Base-by-base conservation (phyloP, 2,329 filamentous ascomycete genomes). In the Xylariaceae sp. region DNA sequence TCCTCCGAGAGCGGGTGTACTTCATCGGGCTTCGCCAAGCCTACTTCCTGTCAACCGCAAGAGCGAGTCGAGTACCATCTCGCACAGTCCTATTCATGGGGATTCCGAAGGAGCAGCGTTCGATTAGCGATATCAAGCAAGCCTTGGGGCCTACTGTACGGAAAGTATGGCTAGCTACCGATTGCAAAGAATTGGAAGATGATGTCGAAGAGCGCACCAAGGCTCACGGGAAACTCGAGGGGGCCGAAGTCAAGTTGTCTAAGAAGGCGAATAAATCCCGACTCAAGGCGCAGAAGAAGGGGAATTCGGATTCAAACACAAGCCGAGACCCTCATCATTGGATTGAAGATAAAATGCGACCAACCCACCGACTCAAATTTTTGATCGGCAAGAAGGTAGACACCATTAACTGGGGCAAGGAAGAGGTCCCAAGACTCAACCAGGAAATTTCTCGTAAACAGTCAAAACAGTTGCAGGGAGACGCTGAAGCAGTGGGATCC, bases 301-400 rank as follows among this genome's bases (percentile, higher is more conserved):
- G 34, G 9, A 36, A 19, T 19, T 8, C 34, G 9, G 34, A 17
- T 7, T 8, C 11, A 11, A 19, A 36, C 17, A n/a, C n/a, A n/a
- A n/a, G n/a, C n/a, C 34, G 22, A 15, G 34, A 22, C 9, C 34
- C 34, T 17, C 34, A 18, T 11, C 17, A 36, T 15, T 36, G 34
- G 34, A 15, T 19, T 19, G 9, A 36, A 15, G 8, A 36, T 4
- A 19, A 18, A 9, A 36, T 19, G 34, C 34, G 34, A 15, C 34
- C 34, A 11, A 36, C 34, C 7, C 34, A 36, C 34, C 19, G 16
- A 19, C 34, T 36, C 12, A 36, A 36, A 19, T 15, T 15, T 11
- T 19, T 36, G 16, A 36, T 36, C 34, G 34, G 34, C 16, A 36
- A 36, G 19, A 36, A 36, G 34, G 34, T 36, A 7, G 34, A 36